phyloP scores from a whole-genome alignment of 495 filamentous ascomycete species.

The Aspergillus avenaceus region DNA sequence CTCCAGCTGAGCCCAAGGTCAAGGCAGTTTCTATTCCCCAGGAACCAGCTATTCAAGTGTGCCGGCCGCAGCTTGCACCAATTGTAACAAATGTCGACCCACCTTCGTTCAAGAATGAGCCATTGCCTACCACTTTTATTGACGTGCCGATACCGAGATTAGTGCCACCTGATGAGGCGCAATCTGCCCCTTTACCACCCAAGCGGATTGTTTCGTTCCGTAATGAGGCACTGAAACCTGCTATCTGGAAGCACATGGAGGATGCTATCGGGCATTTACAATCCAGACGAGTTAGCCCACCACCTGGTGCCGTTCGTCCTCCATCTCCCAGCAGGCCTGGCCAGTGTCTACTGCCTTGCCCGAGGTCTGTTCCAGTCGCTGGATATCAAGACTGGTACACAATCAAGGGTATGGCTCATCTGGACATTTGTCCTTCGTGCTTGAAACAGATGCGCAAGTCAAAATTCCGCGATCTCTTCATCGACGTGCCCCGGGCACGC shows the following conservation, averaged over 20 bases:
- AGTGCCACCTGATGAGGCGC: background rate
- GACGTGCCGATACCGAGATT: background rate
- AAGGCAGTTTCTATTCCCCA: too few species aligned
- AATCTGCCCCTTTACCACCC: slow-evolving; percentile 1
- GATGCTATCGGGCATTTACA: slow-evolving; percentile 7
- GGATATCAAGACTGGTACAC: slow-evolving; percentile 65
- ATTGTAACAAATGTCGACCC: background rate
- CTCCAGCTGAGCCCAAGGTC: too few species aligned
- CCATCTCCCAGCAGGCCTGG: slow-evolving; percentile 16
- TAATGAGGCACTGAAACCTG: slow-evolving; percentile 10
- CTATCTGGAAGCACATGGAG: slow-evolving; percentile 2
- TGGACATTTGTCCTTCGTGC: slow-evolving; percentile 65
- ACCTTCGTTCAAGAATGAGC: background rate
- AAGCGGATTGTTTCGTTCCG: slow-evolving; percentile 24
- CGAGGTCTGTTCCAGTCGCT: slow-evolving; percentile 42
- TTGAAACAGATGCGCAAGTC: slow-evolving; percentile 51
- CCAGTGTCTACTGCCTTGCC: slow-evolving; percentile 48
- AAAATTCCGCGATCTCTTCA: slow-evolving; percentile 49
- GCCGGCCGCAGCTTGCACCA: background rate
- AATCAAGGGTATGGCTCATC: slow-evolving; percentile 47
- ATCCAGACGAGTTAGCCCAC: slow-evolving; percentile 3
- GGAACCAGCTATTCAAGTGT: background rate
- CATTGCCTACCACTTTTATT: background rate
- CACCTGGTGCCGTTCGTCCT: slow-evolving; percentile 7
- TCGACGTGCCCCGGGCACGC: slow-evolving; percentile 35